Percentiles rank a stretch among this genome's conserved stretches.
Evolutionary conservation across 345 rosid genomes (phyloP).

Genomic region (Cardiospermum halicacabum): DNA sequence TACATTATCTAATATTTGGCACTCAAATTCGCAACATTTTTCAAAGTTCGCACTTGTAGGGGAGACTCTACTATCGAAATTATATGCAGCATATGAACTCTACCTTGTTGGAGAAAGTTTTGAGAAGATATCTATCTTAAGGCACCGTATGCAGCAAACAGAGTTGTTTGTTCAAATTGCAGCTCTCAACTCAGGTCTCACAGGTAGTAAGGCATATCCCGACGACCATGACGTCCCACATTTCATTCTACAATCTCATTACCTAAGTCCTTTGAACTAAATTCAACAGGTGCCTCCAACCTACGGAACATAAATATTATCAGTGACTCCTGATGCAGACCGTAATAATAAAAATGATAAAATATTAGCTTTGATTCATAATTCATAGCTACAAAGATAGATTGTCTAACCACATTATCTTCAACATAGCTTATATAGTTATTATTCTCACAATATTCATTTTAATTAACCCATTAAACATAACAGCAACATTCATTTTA

Average conservation of each 20-base stretch:
- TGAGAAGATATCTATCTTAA: conserved; percentile 57
- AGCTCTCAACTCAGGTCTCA: conserved; percentile 62
- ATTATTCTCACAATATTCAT: too few species aligned
- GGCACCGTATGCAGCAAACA: conserved; percentile 31
- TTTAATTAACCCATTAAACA: too few species aligned
- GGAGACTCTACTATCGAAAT: not conserved
- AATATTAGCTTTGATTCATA: too few species aligned
- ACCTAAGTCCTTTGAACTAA: conserved; percentile 78
- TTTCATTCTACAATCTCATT: too few species aligned
- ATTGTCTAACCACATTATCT: too few species aligned
- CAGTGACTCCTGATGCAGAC: too few species aligned
- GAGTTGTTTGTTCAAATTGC: conserved; percentile 64
- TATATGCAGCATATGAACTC: too few species aligned
- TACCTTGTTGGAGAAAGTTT: conserved; percentile 49
- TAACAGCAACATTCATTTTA: too few species aligned
- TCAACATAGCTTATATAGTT: too few species aligned
- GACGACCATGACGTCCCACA: conserved; percentile 62
- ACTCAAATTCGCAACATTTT: not conserved
- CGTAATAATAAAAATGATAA: too few species aligned
- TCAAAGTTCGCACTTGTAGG: too few species aligned
- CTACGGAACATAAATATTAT: conserved; percentile 28
- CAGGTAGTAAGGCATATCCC: conserved; percentile 70
- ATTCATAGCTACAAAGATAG: too few species aligned
- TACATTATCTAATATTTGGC: conserved; percentile 20
- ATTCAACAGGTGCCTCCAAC: conserved; percentile 86